A percentile compares a stretch with the other conserved stretches of the same genome.
Evolutionary conservation across 140 eudicot genomes (phyloP).

Genomic region (Stevia rebaudiana): DNA sequence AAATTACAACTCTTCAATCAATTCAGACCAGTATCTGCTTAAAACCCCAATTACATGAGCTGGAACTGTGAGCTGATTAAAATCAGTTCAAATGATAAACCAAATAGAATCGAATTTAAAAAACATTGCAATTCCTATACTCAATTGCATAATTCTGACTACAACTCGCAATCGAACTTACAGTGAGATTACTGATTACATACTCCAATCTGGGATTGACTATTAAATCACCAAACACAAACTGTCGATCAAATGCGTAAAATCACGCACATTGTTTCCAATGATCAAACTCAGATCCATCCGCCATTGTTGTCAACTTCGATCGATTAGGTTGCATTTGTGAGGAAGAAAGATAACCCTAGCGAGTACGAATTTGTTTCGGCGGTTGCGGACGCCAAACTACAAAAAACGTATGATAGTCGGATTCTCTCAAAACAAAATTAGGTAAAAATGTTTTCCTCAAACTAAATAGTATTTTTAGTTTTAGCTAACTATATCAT

Average conservation of each 20-base stretch:
- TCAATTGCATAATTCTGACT: background rate
- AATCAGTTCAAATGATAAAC: background rate
- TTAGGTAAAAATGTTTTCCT: too few relatives aligned
- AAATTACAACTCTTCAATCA: background rate
- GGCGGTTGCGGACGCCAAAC: too few relatives aligned
- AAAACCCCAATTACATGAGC: too few relatives aligned
- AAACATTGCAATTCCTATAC: background rate
- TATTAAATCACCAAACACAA: too few relatives aligned
- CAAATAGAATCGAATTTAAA: background rate
- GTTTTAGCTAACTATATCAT: too few relatives aligned
- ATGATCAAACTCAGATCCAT: conserved; percentile 23
- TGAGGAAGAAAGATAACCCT: background rate
- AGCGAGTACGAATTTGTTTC: too few relatives aligned
- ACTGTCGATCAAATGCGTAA: background rate
- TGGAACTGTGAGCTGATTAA: background rate
- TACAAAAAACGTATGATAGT: too few relatives aligned
- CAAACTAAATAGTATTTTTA: too few relatives aligned
- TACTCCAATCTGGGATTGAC: background rate
- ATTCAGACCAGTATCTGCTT: background rate
- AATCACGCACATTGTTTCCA: background rate
- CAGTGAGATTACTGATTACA: background rate
- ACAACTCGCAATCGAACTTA: background rate
- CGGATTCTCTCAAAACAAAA: too few relatives aligned
- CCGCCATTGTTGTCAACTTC: conserved; percentile 31
- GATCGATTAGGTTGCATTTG: background rate